Evolutionary conservation across 306 rosid genomes (phyloP), one percentile per base, ranked within the genome.

Genomic region (Cucurbita pepo): DNA sequence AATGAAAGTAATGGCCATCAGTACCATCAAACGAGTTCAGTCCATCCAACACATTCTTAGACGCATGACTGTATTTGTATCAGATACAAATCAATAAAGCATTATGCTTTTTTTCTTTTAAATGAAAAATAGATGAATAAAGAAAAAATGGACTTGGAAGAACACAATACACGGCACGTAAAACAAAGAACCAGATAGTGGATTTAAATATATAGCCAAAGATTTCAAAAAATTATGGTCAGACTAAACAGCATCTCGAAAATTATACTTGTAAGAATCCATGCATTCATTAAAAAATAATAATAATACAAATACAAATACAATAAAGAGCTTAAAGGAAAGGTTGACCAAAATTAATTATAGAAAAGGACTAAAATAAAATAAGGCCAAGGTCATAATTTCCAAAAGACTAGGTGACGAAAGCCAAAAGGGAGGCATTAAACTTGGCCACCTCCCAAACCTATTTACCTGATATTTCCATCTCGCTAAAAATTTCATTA

Each of bases 11-110:
- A 67, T 91, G 99, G 78, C 85, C 16, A 82, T 91, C 97, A 59
- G 99, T 91, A 81, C 99, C 99, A 81, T 95, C 99, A 73, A 95
- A 91, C 99, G 86, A 86, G 88, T 95, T 89, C 81, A 95, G 85
- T 74, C 99, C 99, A 80, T 95, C 99, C 81, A 95, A 82, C 47
- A 89, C 87, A 71, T 95, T 95, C 79, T 88, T 95, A 74, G 99
- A 95, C 73, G 92, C 59, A 75, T 95, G 99, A 83, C 99, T 95
- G 84, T 77, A 83, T 45, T 60, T 61, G 72, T 22, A 77, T 77
- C 64, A 83, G 80, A 79, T 73, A 72, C 38, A 71, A 72, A 77
- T 75, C 77, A 71, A 73, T 13, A 53, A 48, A 8, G 36, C 73
- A 67, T 40, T 38, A 18, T 11, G 51, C 16, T 34, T 38, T 55